Base-by-base conservation (phyloP, 116 monocot species). In the Zostera marina region DNA sequence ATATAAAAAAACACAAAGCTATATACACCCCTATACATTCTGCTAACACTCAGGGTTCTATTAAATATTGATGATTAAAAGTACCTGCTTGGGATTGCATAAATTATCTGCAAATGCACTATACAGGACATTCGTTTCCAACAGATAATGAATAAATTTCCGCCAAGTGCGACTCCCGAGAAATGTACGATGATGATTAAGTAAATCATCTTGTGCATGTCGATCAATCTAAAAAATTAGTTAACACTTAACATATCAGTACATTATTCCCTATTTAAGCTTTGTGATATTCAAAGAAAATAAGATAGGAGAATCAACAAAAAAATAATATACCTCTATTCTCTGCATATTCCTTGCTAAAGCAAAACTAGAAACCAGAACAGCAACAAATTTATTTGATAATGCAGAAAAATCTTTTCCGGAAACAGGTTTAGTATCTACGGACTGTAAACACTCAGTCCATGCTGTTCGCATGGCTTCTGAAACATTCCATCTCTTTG, bases 391-490 rank as follows among this genome's bases (percentile, higher is more conserved):
- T 67, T 82, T 96, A 45, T 96, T 81, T 13, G 80, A 82, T 14
- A 88, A 60, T 9, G 82, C 73, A 56, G 89, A 88, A 47, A 85
- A 79, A 61, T 96, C 96, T 62, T 74, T 80, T 47, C 82, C 82
- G 11, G 79, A 73, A 59, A 85, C 74, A 53, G 69, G 76, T 66
- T 72, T 84, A 42, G 82, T 68, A 71, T 85, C 80, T 51, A 64
- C 68, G 9, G 80, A 67, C 61, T 88, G 88, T 44, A 85, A 69
- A 66, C 85, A 88, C 61, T 89, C 88, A 48, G 54, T 78, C 96
- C 96, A 96, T 22, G 96, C 96, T 57, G 76, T 73, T 58, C 73
- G 72, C 96, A 96, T 96, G 17, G 96, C 89, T 68, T 96, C 96
- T 48, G 74, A 71, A 23, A 76, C 61, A 63, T 76, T 96, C 96